Base-by-base conservation (phyloP, 805 yeast genomes). In the Zygoascus flipseniorum region DNA sequence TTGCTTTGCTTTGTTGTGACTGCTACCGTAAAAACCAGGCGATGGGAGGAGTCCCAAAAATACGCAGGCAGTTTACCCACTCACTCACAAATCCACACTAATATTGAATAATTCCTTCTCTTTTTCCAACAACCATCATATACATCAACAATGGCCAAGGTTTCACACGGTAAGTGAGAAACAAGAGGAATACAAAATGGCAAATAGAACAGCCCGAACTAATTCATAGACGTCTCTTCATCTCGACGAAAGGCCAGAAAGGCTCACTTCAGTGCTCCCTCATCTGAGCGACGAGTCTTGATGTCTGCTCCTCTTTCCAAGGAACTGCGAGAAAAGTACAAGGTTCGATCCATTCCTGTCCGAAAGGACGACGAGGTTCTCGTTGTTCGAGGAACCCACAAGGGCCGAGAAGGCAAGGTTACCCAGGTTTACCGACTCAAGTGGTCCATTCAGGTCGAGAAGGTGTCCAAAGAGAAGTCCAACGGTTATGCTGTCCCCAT, bases 171-270 rank as follows among this genome's bases (percentile, higher is more conserved):
- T 78, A 78, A 39, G 62, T 57, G 23, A 44, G 13, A 28, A 18
- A 23, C 6, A 23, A 23, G 6, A 23, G 28, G 16, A 50, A 13
- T 13, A 18, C 49, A 6, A 31, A 37, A 23, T 20, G 14, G 16
- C 32, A 10, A 9, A 31, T n/a, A 39, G 37, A n/a, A 32, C 16
- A 14, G 37, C 8, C 14, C 19, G 4, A 16, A 42, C 28, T 26
- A 19, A 14, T 26, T 10, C 47, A 16, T 42, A 86, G 97, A 93
- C 96, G 98, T 93, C 77, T 89, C 99, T 72, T 85, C 95, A 76
- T 90, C 97, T 75, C 93, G 99, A 83, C 86, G 95, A 78, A 93
- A 93, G 86, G 82, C 97, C 77, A 90, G 99, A 87, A 93, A 93
- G 88, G 98, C 98, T 77, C 87, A 93, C 86, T 93, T 93, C 92